These are phyloP conservation scores for Ophiostoma perfectum DNA, from an alignment of 2,329 filamentous ascomycete genomes.

Conservation along the genomic window DNA sequence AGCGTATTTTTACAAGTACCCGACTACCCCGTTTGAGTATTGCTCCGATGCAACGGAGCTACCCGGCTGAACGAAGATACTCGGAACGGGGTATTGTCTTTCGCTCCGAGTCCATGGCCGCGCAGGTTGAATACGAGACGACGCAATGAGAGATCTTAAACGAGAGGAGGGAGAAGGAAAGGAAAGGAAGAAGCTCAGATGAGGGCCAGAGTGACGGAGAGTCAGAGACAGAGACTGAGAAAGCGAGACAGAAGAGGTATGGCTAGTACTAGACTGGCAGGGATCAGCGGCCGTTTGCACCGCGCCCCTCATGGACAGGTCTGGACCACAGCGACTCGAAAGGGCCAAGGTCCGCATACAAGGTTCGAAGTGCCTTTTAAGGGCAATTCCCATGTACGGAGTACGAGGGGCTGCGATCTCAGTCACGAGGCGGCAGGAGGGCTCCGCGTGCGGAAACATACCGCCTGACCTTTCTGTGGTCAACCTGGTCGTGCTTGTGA, in stretches of 20 bases:
- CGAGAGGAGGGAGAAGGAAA: not conserved
- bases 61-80: no score
- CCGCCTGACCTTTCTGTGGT: not conserved
- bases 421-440: no score
- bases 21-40: not conserved
- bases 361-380: no score
- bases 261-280: not conserved
- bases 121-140: not conserved
- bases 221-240: not conserved
- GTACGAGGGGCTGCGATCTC: no score
- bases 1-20: not conserved
- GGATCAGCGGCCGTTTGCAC: conserved; percentile 3
- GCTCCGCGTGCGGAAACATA: no score
- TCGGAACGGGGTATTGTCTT: no score
- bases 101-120: no score
- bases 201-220: no score
- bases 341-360: not conserved
- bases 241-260: not conserved
- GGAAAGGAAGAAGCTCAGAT: not conserved
- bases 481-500: not conserved
- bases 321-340: not conserved
- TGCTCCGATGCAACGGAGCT: not conserved
- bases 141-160: not conserved
- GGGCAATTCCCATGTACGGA: no score
- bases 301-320: not conserved